Percentiles rank a stretch among this genome's conserved stretches.
These are phyloP conservation scores for Aspergillus sp. DNA, from an alignment of 2,329 filamentous ascomycete genomes.

Conservation along the genomic window DNA sequence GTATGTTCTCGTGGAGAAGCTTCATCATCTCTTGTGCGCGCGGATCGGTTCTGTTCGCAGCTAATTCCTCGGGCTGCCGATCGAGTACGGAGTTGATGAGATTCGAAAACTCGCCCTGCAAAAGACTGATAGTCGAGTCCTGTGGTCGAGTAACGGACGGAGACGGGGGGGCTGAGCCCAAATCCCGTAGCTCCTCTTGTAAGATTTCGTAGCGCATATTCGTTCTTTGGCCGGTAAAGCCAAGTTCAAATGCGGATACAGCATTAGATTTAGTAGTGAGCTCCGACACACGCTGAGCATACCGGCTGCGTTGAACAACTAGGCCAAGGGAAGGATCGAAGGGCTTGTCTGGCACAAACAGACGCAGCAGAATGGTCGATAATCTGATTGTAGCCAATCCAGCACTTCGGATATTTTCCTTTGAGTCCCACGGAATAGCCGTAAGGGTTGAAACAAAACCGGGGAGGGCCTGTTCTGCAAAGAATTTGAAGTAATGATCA, in stretches of 20 bases:
- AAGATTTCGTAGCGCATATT: conserved; percentile 60
- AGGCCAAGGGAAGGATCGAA: conserved; percentile 67
- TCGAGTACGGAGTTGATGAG: conserved; percentile 58
- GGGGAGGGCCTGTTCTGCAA: conserved; percentile 23
- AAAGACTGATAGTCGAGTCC: conserved; percentile 56
- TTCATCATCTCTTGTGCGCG: conserved; percentile 27
- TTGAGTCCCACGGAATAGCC: conserved; percentile 5
- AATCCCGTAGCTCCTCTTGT: conserved; percentile 50
- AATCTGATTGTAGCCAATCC: conserved; percentile 68
- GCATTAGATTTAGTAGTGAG: conserved; percentile 52
- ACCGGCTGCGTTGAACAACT: conserved; percentile 55
- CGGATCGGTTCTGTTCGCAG: conserved; percentile 4
- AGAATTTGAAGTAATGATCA: conserved; percentile 30
- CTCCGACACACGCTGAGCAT: conserved; percentile 48
- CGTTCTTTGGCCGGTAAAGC: conserved; percentile 59
- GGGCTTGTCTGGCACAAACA: conserved; percentile 78
- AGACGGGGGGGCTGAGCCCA: conserved; percentile 60
- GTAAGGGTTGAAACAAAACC: conserved; percentile 20
- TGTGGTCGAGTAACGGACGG: conserved; percentile 64
- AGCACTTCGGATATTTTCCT: conserved; percentile 26
- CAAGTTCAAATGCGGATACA: conserved; percentile 56
- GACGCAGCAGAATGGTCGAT: conserved; percentile 61
- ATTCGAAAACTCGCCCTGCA: conserved; percentile 79
- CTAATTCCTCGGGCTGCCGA: conserved; percentile 25
- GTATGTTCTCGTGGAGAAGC: conserved; percentile 49